Conservation (phyloP, 2,329 filamentous ascomycete species). For the Niveomyces coronatus region DNA sequence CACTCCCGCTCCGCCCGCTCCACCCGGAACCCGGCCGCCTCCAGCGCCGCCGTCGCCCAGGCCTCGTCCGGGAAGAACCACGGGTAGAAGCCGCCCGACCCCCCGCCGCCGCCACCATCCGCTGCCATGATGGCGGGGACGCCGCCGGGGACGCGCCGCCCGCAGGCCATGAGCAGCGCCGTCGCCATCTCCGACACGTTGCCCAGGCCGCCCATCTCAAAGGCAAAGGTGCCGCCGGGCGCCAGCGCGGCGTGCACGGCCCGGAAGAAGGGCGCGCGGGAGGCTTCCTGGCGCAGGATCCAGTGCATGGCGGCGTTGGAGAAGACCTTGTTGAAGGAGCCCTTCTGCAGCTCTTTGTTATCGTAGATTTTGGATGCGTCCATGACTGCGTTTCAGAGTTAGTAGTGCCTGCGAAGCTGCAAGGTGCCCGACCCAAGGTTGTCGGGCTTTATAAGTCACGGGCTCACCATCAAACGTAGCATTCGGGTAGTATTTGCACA, state of each 20-base stretch:
- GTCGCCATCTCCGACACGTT: slow-evolving; percentile 55
- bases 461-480: slow-evolving; percentile 34
- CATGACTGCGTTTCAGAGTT: slow-evolving; percentile 25
- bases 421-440: no score
- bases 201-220: slow-evolving; percentile 63
- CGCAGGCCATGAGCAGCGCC: slow-evolving; percentile 43
- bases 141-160: slow-evolving; percentile 33
- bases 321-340: slow-evolving; percentile 45
- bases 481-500: slow-evolving; percentile 27
- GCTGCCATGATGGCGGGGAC: slow-evolving; percentile 32
- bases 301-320: slow-evolving; percentile 59
- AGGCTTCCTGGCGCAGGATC: slow-evolving; percentile 41
- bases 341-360: slow-evolving; percentile 24
- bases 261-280: slow-evolving; percentile 41
- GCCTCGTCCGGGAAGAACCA: slow-evolving; percentile 64
- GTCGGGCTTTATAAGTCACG: no score
- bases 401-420: neutral
- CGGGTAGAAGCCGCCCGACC: slow-evolving; percentile 43
- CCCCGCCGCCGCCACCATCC: no score
- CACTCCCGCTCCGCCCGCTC: slow-evolving; percentile 52
- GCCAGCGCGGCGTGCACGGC: slow-evolving; percentile 41
- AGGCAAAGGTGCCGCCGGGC: slow-evolving; percentile 48
- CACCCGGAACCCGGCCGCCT: slow-evolving; percentile 37
- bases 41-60: slow-evolving; percentile 41
- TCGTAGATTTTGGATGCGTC: slow-evolving; percentile 33